Conservation (phyloP, 2,329 filamentous ascomycete species). For the Epichloe sylvatica region DNA sequence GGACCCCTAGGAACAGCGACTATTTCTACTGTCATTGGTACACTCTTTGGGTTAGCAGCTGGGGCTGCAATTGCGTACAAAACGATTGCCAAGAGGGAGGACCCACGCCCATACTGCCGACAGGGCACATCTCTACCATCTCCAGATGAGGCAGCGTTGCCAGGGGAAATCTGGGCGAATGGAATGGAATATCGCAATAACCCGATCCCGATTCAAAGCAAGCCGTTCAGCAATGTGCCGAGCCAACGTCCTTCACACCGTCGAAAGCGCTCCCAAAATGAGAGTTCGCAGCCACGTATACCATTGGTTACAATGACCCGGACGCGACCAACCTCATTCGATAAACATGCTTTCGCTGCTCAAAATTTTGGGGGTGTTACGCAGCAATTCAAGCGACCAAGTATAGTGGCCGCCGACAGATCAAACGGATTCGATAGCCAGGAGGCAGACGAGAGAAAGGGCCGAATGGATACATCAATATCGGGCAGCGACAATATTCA, state of each 20-base stretch:
- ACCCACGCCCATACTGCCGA: conserved; percentile 28
- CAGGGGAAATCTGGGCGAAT: too few species aligned
- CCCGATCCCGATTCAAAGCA: background rate
- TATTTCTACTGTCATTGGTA: conserved; percentile 55
- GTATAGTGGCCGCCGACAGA: background rate
- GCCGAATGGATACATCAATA: background rate
- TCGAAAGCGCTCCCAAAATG: background rate
- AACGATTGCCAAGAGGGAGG: conserved; percentile 40
- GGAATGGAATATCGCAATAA: too few species aligned
- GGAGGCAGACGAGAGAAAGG: background rate
- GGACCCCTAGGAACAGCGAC: conserved; percentile 18
- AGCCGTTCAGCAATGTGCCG: background rate
- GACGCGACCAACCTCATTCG: background rate
- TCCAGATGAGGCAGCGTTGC: background rate
- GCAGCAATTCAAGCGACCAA: background rate
- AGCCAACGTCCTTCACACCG: background rate
- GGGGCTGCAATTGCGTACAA: conserved; percentile 52
- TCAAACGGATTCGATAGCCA: background rate
- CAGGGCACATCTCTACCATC: conserved; percentile 11
- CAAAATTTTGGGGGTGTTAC: background rate
- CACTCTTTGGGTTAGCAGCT: conserved; percentile 65
- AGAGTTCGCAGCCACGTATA: background rate
- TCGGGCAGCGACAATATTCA: background rate
- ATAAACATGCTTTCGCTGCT: background rate
- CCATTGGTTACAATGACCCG: background rate